Conservation (phyloP, 2,329 filamentous ascomycete genomes). For the Penicillium psychrosexuale region DNA sequence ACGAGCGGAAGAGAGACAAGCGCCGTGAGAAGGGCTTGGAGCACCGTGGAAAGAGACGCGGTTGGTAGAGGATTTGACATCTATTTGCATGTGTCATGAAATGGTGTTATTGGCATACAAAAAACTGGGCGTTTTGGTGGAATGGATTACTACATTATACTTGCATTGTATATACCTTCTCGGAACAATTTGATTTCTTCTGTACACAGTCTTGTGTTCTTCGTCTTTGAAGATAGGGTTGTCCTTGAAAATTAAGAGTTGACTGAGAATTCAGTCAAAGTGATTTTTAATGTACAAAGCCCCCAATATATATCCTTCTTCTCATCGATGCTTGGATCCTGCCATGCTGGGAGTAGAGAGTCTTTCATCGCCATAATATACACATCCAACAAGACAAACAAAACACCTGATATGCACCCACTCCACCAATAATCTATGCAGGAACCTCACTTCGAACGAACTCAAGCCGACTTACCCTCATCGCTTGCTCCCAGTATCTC, state of each 20-base stretch:
- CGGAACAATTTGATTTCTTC: slow-evolving; percentile 21
- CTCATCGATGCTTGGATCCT: slow-evolving; percentile 22
- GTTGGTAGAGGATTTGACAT: slow-evolving; percentile 52
- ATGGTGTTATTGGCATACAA: slow-evolving; percentile 21
- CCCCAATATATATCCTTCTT: slow-evolving; percentile 7
- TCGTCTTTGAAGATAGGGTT: neutral
- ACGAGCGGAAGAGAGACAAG: slow-evolving; percentile 78
- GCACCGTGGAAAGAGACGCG: slow-evolving; percentile 68
- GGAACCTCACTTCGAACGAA: neutral
- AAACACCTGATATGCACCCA: slow-evolving; percentile 3
- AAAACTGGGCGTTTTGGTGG: slow-evolving; percentile 26
- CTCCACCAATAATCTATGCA: neutral
- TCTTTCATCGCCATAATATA: slow-evolving; percentile 11
- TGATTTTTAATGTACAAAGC: slow-evolving; percentile 10
- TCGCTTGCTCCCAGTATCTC: slow-evolving; percentile 7
- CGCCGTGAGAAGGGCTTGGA: slow-evolving; percentile 74
- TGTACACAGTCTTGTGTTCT: slow-evolving; percentile 9
- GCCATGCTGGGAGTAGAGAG: slow-evolving; percentile 27
- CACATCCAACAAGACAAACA: neutral
- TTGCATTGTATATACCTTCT: slow-evolving; percentile 24
- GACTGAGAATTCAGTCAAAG: neutral
- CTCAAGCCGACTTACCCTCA: slow-evolving; percentile 9
- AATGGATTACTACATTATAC: slow-evolving; percentile 7
- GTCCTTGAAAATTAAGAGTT: neutral
- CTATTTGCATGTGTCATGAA: slow-evolving; percentile 16